These are phyloP conservation scores for Leucaena leucocephala DNA, from an alignment of 306 rosid species.

Conservation along the genomic window DNA sequence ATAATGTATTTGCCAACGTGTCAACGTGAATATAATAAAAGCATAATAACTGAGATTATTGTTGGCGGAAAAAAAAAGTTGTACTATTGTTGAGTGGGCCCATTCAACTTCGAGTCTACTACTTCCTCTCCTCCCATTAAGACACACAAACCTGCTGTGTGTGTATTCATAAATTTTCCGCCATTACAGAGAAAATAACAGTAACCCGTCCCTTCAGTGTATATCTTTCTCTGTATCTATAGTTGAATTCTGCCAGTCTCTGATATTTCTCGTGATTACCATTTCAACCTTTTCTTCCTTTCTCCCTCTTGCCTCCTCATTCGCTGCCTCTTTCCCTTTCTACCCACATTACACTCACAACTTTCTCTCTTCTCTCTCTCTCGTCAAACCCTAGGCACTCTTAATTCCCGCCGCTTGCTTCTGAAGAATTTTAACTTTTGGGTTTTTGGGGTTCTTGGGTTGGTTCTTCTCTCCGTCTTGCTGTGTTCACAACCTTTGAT, in stretches of 20 bases:
- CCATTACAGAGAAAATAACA: slow-evolving; percentile 40
- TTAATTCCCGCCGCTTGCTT: slow-evolving; percentile 20
- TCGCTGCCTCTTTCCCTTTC: slow-evolving; percentile 39
- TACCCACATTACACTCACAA: background rate
- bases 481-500: background rate
- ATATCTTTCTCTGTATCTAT: background rate
- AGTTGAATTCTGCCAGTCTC: slow-evolving; percentile 38
- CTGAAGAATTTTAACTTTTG: background rate
- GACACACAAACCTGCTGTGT: background rate
- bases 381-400: slow-evolving; percentile 44
- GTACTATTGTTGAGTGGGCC: background rate
- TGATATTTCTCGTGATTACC: slow-evolving; percentile 69
- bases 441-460: background rate
- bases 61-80: too few relatives aligned
- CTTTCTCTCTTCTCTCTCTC: background rate
- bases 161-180: slow-evolving; percentile 28
- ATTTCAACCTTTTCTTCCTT: slow-evolving; percentile 41
- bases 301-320: slow-evolving; percentile 58
- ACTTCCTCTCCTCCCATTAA: slow-evolving; percentile 12
- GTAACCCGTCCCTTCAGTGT: slow-evolving; percentile 20
- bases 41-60: too few relatives aligned
- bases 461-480: slow-evolving; percentile 20
- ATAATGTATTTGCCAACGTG: too few relatives aligned
- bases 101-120: background rate
- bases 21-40: too few relatives aligned